A percentile compares a stretch with the other conserved stretches of the same genome.
Evolutionary conservation across 768 basidiomycete species (phyloP).

Genomic region (Hericium alpestre): DNA sequence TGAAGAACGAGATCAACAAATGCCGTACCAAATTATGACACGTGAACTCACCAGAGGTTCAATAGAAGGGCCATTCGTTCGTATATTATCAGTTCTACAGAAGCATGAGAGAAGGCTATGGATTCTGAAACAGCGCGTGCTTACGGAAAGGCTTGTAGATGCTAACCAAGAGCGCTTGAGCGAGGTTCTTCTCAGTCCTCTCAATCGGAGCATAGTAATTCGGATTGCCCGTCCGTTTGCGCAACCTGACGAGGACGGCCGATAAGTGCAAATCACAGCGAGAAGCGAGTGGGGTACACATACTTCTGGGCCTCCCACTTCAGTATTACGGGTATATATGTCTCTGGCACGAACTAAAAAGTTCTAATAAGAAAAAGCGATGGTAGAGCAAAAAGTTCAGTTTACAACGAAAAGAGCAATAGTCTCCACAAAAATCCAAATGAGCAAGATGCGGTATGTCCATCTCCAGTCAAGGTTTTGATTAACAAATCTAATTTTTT

Average conservation of each 20-base stretch:
- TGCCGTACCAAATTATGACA: neutral
- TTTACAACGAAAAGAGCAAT: conserved; percentile 42
- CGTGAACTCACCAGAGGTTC: conserved; percentile 46
- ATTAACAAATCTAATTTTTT: conserved; percentile 4
- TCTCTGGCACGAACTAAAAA: conserved; percentile 58
- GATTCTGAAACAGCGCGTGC: conserved; percentile 17
- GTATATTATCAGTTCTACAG: conserved; percentile 44
- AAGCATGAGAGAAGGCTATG: neutral
- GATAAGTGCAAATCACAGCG: neutral
- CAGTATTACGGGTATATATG: conserved; percentile 51
- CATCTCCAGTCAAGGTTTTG: conserved; percentile 60
- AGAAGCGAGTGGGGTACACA: neutral
- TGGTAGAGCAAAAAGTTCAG: neutral
- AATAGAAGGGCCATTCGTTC: conserved; percentile 71
- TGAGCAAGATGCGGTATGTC: conserved; percentile 63
- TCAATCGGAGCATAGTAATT: conserved; percentile 55
- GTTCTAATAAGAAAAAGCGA: neutral
- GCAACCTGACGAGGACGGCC: conserved; percentile 27
- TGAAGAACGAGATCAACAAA: neutral
- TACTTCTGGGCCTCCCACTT: conserved; percentile 50
- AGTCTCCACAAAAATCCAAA: conserved; percentile 55
- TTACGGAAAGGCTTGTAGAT: conserved; percentile 65
- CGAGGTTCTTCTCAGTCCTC: conserved; percentile 31
- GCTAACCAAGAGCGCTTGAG: conserved; percentile 40
- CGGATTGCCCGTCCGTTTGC: conserved; percentile 43